Conservation (phyloP, 2,329 filamentous ascomycete genomes). For the Achaetomium macrosporum region DNA sequence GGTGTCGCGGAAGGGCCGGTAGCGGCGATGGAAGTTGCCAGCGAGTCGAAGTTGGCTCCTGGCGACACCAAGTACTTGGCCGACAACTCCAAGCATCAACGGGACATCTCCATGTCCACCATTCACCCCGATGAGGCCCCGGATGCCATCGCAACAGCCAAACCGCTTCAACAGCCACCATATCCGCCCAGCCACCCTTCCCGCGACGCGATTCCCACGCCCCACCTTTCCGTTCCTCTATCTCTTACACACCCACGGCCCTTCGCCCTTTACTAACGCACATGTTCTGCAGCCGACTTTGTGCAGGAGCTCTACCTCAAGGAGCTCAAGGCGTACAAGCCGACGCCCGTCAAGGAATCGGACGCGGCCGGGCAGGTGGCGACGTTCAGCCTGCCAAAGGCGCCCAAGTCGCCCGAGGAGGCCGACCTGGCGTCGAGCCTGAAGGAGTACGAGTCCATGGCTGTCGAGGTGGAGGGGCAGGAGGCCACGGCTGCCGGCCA, state of each 20-base stretch:
- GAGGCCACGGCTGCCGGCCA: conserved; percentile 55
- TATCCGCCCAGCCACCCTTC: background rate
- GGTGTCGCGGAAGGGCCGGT: conserved; percentile 10
- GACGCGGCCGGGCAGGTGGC: conserved; percentile 89
- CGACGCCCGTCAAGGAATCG: conserved; percentile 70
- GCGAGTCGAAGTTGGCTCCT: background rate
- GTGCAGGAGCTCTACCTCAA: conserved; percentile 97
- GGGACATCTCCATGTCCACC: background rate
- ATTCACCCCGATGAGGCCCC: background rate
- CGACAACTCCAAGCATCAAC: background rate
- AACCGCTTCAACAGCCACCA: too few species aligned
- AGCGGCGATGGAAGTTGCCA: background rate
- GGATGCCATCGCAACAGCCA: too few species aligned
- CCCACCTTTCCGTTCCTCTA: background rate
- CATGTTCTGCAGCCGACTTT: conserved; percentile 68
- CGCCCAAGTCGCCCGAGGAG: conserved; percentile 88
- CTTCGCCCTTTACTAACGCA: conserved; percentile 1
- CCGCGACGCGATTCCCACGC: background rate
- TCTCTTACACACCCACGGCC: background rate
- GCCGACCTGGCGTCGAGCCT: conserved; percentile 84
- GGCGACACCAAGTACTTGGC: conserved; percentile 4
- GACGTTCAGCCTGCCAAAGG: conserved; percentile 72
- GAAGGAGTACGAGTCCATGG: conserved; percentile 89
- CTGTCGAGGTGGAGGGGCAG: conserved; percentile 90
- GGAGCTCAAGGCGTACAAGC: conserved; percentile 95